These are phyloP conservation scores for Teratosphaeria gauchensis DNA, from an alignment of 2,329 filamentous ascomycete species.

Conservation along the genomic window DNA sequence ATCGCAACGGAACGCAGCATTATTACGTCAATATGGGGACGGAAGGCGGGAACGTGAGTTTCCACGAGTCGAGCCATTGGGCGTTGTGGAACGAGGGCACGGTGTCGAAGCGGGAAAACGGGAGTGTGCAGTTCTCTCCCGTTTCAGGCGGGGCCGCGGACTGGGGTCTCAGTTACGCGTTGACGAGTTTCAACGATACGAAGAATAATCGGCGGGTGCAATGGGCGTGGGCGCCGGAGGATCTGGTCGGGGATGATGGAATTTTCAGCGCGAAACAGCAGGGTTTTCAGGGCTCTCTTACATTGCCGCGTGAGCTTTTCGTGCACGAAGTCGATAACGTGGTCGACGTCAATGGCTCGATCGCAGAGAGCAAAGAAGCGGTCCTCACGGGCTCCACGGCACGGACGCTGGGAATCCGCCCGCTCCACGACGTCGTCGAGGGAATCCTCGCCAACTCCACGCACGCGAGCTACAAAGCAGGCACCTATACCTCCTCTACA, in stretches of 20 bases:
- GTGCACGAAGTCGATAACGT: constrained; percentile 34
- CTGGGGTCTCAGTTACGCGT: constrained; percentile 36
- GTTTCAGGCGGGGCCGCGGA: constrained; percentile 35
- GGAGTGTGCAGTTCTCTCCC: constrained; percentile 35
- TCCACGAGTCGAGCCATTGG: constrained; percentile 32
- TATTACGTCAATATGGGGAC: constrained; percentile 36
- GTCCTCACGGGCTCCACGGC: constrained; percentile 26
- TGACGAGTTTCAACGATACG: constrained; percentile 39
- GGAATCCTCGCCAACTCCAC: constrained; percentile 26
- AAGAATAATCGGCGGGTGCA: constrained; percentile 40
- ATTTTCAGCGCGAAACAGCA: constrained; percentile 32
- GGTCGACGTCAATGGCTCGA: constrained; percentile 23
- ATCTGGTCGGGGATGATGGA: constrained; percentile 27
- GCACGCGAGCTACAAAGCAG: constrained; percentile 14
- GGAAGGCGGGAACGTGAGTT: constrained; percentile 37
- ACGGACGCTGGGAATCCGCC: constrained; percentile 35
- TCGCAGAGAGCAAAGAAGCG: constrained; percentile 14
- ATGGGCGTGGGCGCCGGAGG: constrained; percentile 39
- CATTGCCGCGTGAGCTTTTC: constrained; percentile 38
- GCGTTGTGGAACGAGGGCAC: constrained; percentile 38
- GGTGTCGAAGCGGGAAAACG: constrained; percentile 33
- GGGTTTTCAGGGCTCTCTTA: constrained; percentile 35
- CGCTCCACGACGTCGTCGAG: constrained; percentile 35
- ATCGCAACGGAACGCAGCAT: constrained; percentile 34
- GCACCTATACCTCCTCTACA: constrained; percentile 19